Evolutionary conservation across 495 filamentous ascomycete species (phyloP).

Genomic region (Bryoglossum gracile): DNA sequence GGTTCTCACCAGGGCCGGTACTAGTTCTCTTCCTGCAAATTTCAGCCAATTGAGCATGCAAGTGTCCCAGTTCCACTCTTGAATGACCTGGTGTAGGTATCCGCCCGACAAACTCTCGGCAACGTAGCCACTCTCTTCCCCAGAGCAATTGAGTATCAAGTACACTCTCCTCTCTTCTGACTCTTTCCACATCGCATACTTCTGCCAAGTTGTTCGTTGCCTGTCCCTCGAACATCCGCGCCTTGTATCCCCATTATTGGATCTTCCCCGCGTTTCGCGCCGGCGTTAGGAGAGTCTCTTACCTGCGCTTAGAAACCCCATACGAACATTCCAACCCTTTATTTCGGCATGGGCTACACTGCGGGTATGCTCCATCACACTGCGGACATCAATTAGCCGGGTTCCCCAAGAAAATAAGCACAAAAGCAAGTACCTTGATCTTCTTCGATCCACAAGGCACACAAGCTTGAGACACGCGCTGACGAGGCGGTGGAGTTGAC

Average conservation of each 20-base stretch:
- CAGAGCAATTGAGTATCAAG: too few relatives aligned
- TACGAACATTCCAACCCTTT: constrained; percentile 18
- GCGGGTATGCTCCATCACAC: constrained; percentile 19
- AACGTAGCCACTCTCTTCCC: too few relatives aligned
- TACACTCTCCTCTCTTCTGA: too few relatives aligned
- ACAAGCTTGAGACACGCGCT: constrained; percentile 23
- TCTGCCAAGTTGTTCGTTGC: too few relatives aligned
- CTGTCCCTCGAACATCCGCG: too few relatives aligned
- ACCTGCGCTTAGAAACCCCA: constrained; percentile 21
- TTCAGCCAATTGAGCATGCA: too few relatives aligned
- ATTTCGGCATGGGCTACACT: constrained; percentile 10
- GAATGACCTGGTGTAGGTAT: too few relatives aligned
- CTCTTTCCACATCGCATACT: too few relatives aligned
- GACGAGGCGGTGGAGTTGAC: constrained; percentile 11
- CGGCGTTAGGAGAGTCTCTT: background rate
- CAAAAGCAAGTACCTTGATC: constrained; percentile 14
- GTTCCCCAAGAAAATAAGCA: too few relatives aligned
- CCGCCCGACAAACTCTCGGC: too few relatives aligned
- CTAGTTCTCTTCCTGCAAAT: background rate
- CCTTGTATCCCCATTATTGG: background rate
- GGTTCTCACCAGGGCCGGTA: background rate
- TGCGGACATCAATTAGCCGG: too few relatives aligned
- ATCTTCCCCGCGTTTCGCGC: background rate
- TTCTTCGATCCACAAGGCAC: constrained; percentile 17
- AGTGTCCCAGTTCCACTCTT: too few relatives aligned